These are phyloP conservation scores for Diaporthe vexans DNA, from an alignment of 2,329 filamentous ascomycete genomes.

Conservation along the genomic window DNA sequence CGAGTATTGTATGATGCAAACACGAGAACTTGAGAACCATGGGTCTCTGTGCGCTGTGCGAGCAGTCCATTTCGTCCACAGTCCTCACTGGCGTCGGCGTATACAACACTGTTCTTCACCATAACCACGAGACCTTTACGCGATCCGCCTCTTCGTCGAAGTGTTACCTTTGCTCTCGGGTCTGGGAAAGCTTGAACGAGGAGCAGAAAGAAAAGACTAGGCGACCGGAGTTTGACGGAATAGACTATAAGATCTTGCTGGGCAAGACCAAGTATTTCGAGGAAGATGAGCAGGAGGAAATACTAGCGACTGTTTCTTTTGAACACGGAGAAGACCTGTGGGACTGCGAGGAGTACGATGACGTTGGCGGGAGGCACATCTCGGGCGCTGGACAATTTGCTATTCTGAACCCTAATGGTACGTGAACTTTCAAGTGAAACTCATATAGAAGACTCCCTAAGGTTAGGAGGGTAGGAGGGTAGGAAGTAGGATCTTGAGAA, in stretches of 20 bases:
- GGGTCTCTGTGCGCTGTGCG: constrained; percentile 29
- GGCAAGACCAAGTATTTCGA: background rate
- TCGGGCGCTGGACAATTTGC: background rate
- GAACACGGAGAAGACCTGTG: constrained; percentile 21
- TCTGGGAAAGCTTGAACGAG: constrained; percentile 30
- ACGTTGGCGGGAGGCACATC: background rate
- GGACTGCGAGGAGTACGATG: constrained; percentile 26
- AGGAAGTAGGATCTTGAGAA: no score
- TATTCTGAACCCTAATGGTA: background rate
- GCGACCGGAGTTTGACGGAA: constrained; percentile 2
- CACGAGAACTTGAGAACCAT: background rate
- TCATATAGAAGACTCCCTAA: no score
- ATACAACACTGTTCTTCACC: background rate
- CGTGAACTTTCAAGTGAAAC: background rate
- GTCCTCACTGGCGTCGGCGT: background rate
- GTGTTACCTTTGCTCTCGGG: constrained; percentile 17
- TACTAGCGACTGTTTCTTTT: background rate
- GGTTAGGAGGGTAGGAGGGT: no score
- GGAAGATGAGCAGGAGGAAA: no score
- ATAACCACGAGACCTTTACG: background rate
- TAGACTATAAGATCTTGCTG: background rate
- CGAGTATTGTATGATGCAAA: background rate
- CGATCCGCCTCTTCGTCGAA: background rate
- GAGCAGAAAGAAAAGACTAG: constrained; percentile 14
- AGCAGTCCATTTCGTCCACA: constrained; percentile 9